Base-by-base conservation (phyloP, 805 yeast genomes). In the Zygosaccharomyces kombuchaensis region DNA sequence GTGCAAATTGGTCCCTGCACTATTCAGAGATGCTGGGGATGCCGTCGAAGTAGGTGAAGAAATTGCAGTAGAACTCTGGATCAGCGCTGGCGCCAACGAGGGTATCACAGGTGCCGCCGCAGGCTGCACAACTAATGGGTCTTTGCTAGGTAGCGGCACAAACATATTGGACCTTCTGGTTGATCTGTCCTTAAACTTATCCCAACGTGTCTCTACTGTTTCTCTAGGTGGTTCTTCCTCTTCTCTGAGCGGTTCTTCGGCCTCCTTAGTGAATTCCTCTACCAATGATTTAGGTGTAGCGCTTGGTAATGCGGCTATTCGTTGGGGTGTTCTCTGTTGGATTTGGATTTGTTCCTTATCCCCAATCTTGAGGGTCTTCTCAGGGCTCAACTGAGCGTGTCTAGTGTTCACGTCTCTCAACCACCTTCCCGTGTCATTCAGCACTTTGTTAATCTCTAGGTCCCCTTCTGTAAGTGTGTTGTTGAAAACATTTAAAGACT, bases 101-200 rank as follows among this genome's bases (percentile, higher is more conserved):
- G 21, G 44, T 16, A 30, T 35, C 35, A 26, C 40, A 13, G 27
- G 34, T n/a, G 46, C 46, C 22, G 34, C 36, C 12, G 49, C 45
- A 13, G 51, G 48, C 36, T 51, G 58, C 1, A 61, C 58, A 4
- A 62, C 49, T 12, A 65, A 44, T 14, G 67, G 68, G 48, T 62
- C 65, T 44, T 64, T 64, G 27, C 56, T 58, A 1, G 69, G 69
- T 32, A 65, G 45, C 4, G 69, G 69, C 8, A 61, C 60, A 51
- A 62, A 65, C 62, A 63, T 56, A 44, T 62, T 62, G 7, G 66
- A 59, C 40, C 66, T 56, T 39, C 66, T 50, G 38, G 59, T 59
- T 7, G 58, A 49, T 16, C 57, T 51, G 23, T 54, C 55, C 21
- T 34, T 40, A 32, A 38, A 38, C 16, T 31, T 26, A 25, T 38